Base-by-base conservation (phyloP, 805 yeast genomes). In the Barnettozyma salicaria region DNA sequence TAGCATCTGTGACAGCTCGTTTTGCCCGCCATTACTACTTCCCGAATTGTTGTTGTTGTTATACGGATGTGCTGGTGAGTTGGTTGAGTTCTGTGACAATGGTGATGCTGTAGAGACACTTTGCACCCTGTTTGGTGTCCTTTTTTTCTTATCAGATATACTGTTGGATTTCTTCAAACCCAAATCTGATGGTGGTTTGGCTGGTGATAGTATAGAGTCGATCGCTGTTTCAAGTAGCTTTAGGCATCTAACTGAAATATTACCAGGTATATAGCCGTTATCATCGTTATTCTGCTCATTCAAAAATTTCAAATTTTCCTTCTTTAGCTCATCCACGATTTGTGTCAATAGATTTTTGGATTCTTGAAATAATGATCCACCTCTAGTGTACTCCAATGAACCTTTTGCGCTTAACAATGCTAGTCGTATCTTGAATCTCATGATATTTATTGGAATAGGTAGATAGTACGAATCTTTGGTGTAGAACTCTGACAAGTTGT, bases 331-430 rank as follows among this genome's bases (percentile, higher is more conserved):
- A 17, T 64, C 59, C 3, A 80, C 58, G 3, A 77, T 66, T 21
- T 64, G 70, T 16, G 65, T 58, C 32, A 87, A 59, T 32, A 83
- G 60, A 23, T 60, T 67, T 46, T 76, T 80, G 53, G 80, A 76
- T 35, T 79, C 87, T 52, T 76, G 83, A 53, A 80, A 78, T 37
- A 87, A 59, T 2, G 90, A 78, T 1, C 96, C 95, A 26, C 88
- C 87, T 53, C 85, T 76, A 3, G 85, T 78, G 53, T 84, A 86
- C 44, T 87, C 96, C 39, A 88, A 63, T 1, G 87, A 75, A 12
- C 94, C 88, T 44, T 76, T 75, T 0, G 88, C 86, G 19, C 80
- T 81, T 32, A 81, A 49, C 21, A 83, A 61, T 0, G 82, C 67
- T 44, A 79, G 69, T 32, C 87, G 63, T 3, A 84, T 76, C 49